Evolutionary conservation across 257 asterid species (phyloP), one percentile per base, ranked within the genome.

Genomic region (Coffea canephora): DNA sequence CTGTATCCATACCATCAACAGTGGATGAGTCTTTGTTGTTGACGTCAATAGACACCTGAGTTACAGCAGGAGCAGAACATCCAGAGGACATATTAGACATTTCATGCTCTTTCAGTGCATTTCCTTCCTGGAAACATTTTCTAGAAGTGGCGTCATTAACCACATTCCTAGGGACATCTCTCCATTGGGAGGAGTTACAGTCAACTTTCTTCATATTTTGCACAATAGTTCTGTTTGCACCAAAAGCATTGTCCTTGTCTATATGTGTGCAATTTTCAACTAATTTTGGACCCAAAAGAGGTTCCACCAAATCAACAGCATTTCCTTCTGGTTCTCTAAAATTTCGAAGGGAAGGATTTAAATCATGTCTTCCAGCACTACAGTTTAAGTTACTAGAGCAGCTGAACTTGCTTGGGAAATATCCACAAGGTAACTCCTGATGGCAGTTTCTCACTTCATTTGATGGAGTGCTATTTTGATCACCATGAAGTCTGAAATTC

Each of bases 31-130:
- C 87, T 82, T 84, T 86, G 78, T 80, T 87, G 61, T 81, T 88
- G 75, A 74, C 84, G 80, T 82, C 87, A 8, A 71, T 81, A 81
- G 90, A 91, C 75, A 76, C 78, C 83, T 84, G 89, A 36, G 88
- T 83, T 62, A 84, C 83, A 78, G 85, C 87, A 86, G 89, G 91
- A 78, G 90, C 86, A 84, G 91, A 85, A 85, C 87, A 85, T 80
- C 88, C 85, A 69, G 91, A 89, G 82, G 91, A 87, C 85, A 81
- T 74, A 77, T 81, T 81, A 77, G 87, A 86, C n/a, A 81, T 66
- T 81, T 86, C 91, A 11, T 69, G 89, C 83, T 86, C 90, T 86
- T 81, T 84, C 77, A 73, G 59, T 84, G 85, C 82, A 81, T 81
- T 70, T 79, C 83, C 76, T 80, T 80, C 84, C 75, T 79, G 54